A percentile compares a stretch with the other conserved stretches of the same genome.
Conservation (phyloP, 192 early-diverging fungal genomes). For the Chytriomyces sp. region DNA sequence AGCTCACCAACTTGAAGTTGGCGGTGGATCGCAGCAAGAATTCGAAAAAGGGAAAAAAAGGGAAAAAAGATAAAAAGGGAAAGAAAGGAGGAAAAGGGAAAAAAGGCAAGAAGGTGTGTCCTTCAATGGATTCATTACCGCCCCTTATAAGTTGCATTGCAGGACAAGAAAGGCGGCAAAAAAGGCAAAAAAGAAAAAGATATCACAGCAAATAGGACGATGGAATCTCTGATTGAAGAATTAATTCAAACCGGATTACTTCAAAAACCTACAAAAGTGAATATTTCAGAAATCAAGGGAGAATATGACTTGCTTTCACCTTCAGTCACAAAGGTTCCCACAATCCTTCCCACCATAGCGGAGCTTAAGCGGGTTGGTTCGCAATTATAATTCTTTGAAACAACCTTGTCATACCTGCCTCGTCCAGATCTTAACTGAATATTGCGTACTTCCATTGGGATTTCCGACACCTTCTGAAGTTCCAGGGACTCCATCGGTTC, state of each 20-base stretch:
- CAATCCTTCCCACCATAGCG: constrained; percentile 51
- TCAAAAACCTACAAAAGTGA: constrained; percentile 35
- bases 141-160: constrained; percentile 2
- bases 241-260: constrained; percentile 56
- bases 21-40: constrained; percentile 58
- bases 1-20: constrained; percentile 61
- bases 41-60: constrained; percentile 59
- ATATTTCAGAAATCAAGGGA: constrained; percentile 44
- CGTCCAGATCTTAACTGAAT: constrained; percentile 50
- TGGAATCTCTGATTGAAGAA: constrained; percentile 63
- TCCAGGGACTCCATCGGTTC: constrained; percentile 44
- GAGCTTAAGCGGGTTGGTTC: constrained; percentile 51
- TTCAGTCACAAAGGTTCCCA: constrained; percentile 38
- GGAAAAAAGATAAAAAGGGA: constrained; percentile 43
- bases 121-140: not conserved
- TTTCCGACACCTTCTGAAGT: constrained; percentile 36
- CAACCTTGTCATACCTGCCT: not conserved
- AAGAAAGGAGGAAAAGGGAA: constrained; percentile 56
- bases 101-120: constrained; percentile 55
- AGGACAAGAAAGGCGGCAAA: constrained; percentile 44
- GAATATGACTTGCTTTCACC: constrained; percentile 50
- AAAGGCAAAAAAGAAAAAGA: constrained; percentile 72
- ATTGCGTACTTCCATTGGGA: constrained; percentile 58
- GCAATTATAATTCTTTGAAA: not conserved
- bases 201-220: constrained; percentile 60